A percentile compares a stretch with the other conserved stretches of the same genome.
Conservation (phyloP, 139 green algal species). For the Tetradesmus obliquus region DNA sequence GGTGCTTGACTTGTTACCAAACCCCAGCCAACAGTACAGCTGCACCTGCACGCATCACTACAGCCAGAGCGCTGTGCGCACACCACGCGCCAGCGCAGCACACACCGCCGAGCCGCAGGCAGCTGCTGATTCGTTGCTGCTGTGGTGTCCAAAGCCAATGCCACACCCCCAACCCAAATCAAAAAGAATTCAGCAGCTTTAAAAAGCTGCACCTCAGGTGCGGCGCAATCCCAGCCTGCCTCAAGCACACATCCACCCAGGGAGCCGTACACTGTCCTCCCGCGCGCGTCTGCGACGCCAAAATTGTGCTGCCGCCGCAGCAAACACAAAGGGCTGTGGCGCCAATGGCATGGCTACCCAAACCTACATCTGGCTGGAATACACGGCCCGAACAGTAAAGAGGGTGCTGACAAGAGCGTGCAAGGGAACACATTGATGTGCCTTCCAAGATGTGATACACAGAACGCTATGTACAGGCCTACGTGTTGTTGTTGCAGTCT, state of each 20-base stretch:
- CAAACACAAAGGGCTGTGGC: background rate
- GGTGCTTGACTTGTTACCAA: background rate
- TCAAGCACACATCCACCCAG: background rate
- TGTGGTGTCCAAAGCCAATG: background rate
- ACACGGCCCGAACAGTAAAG: background rate
- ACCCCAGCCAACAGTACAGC: background rate
- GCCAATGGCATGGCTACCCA: background rate
- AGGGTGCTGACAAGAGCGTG: background rate
- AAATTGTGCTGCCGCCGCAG: background rate
- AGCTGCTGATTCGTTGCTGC: too few relatives aligned
- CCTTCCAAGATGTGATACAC: background rate
- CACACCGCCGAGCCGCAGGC: background rate
- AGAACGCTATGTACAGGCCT: background rate
- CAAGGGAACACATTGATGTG: background rate
- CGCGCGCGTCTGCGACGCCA: background rate
- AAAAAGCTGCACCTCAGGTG: background rate
- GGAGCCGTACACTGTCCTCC: background rate
- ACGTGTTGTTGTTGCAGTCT: background rate
- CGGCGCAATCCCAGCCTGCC: too few relatives aligned
- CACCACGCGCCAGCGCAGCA: too few relatives aligned
- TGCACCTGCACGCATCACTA: too few relatives aligned
- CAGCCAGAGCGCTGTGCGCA: too few relatives aligned
- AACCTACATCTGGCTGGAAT: background rate
- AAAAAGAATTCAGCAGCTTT: background rate
- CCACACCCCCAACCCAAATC: background rate